These are phyloP conservation scores for Salmacisia buchloeana DNA, from an alignment of 1,284 basidiomycete genomes.

Conservation along the genomic window DNA sequence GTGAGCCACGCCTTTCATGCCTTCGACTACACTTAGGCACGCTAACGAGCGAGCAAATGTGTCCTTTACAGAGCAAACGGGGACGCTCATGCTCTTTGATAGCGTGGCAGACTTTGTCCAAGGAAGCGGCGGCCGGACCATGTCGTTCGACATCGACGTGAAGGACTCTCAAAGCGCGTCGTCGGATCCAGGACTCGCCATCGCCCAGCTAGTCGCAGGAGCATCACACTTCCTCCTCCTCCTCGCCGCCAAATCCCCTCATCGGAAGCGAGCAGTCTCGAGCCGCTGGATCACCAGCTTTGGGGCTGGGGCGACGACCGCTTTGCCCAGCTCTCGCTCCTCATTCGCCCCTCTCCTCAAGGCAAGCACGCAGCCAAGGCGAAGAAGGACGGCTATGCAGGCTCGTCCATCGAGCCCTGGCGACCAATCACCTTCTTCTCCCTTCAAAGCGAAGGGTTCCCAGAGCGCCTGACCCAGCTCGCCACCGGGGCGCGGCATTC, in stretches of 20 bases:
- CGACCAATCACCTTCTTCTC: background rate
- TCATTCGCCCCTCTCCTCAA: background rate
- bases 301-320: slow-evolving; percentile 5
- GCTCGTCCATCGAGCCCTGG: background rate
- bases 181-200: background rate
- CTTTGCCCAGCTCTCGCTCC: background rate
- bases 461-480: background rate
- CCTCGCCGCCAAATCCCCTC: too few relatives aligned
- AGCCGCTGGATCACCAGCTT: background rate
- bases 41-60: background rate
- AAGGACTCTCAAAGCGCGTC: background rate
- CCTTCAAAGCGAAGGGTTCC: background rate
- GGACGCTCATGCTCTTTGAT: background rate
- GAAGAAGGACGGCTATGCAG: too few relatives aligned
- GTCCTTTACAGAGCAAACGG: background rate
- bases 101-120: background rate
- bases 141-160: background rate
- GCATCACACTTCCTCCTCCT: background rate
- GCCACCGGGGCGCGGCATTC: background rate
- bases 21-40: background rate
- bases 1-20: background rate
- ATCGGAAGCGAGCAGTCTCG: background rate
- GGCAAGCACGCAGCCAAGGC: too few relatives aligned
- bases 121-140: background rate
- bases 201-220: background rate